Conservation (phyloP, 768 basidiomycete genomes). For the Mycena haematopus region DNA sequence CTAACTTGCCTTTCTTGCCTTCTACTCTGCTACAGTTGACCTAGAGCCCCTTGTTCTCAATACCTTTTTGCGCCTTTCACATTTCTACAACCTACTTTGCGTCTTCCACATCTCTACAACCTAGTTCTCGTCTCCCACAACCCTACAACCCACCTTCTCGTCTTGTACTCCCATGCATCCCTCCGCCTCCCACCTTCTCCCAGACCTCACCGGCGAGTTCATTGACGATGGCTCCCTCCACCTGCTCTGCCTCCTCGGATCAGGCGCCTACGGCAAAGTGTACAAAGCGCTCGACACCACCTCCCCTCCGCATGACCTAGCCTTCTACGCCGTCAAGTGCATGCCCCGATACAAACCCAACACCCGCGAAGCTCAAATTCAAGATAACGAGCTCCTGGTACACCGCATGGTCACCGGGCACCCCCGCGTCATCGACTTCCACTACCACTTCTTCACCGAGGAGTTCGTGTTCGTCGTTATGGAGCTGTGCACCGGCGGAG, state of each 20-base stretch:
- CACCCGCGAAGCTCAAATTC: slow-evolving; percentile 47
- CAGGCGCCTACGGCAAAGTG: slow-evolving; percentile 33
- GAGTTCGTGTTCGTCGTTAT: slow-evolving; percentile 56
- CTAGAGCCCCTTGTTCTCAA: neutral
- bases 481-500: slow-evolving; percentile 44
- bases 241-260: slow-evolving; percentile 51
- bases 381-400: slow-evolving; percentile 54
- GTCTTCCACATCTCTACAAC: slow-evolving; percentile 25
- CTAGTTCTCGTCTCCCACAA: slow-evolving; percentile 19
- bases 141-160: neutral
- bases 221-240: slow-evolving; percentile 53
- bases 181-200: slow-evolving; percentile 8
- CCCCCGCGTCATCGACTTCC: slow-evolving; percentile 54
- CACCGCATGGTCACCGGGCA: slow-evolving; percentile 38
- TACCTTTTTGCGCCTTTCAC: slow-evolving; percentile 28
- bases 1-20: neutral
- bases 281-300: slow-evolving; percentile 31
- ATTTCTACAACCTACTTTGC: neutral
- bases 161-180: slow-evolving; percentile 2
- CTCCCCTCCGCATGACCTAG: slow-evolving; percentile 11
- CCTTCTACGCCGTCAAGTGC: slow-evolving; percentile 56
- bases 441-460: slow-evolving; percentile 52
- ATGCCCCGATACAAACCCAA: slow-evolving; percentile 49
- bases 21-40: slow-evolving; percentile 6
- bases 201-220: slow-evolving; percentile 24